These are phyloP conservation scores for Candida mattraensis DNA, from an alignment of 805 yeast genomes.

Conservation along the genomic window DNA sequence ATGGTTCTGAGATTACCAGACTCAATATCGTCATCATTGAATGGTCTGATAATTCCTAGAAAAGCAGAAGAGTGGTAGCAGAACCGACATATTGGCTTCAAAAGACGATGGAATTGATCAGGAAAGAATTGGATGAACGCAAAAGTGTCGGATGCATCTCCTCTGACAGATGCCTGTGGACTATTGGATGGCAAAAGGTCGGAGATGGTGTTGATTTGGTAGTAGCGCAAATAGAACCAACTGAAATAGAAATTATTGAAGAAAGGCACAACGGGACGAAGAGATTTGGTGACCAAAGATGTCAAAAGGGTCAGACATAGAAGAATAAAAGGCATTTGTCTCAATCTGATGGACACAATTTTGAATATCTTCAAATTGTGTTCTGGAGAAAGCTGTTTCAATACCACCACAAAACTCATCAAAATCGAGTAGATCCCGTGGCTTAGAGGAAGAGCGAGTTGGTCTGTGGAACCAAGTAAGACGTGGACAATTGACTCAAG, in stretches of 20 bases:
- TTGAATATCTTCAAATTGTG: slow-evolving; percentile 50
- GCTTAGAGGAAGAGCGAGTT: slow-evolving; percentile 46
- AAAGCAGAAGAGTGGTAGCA: slow-evolving; percentile 39
- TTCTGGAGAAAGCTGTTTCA: slow-evolving; percentile 59
- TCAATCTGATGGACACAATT: slow-evolving; percentile 45
- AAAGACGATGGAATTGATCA: slow-evolving; percentile 47
- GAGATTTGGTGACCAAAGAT: slow-evolving; percentile 30
- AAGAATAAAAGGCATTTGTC: slow-evolving; percentile 58
- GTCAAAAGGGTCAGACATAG: slow-evolving; percentile 30
- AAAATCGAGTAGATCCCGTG: slow-evolving; percentile 50
- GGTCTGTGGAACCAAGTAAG: slow-evolving; percentile 39
- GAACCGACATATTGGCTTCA: slow-evolving; percentile 51
- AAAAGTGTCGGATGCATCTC: slow-evolving; percentile 91
- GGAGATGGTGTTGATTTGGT: slow-evolving; percentile 47
- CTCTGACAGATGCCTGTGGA: slow-evolving; percentile 43
- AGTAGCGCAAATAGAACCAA: slow-evolving; percentile 79
- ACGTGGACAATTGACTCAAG: slow-evolving; percentile 26
- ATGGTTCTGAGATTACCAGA: slow-evolving; percentile 72
- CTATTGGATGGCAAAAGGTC: slow-evolving; percentile 29
- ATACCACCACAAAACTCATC: slow-evolving; percentile 55
- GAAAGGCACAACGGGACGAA: slow-evolving; percentile 58
- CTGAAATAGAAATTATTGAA: slow-evolving; percentile 60
- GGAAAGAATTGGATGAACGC: slow-evolving; percentile 86
- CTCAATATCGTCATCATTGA: slow-evolving; percentile 68
- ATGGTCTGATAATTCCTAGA: slow-evolving; percentile 55